Evolutionary conservation across 148 eudicot genomes (phyloP).

Genomic region (Euryodendron excelsum): DNA sequence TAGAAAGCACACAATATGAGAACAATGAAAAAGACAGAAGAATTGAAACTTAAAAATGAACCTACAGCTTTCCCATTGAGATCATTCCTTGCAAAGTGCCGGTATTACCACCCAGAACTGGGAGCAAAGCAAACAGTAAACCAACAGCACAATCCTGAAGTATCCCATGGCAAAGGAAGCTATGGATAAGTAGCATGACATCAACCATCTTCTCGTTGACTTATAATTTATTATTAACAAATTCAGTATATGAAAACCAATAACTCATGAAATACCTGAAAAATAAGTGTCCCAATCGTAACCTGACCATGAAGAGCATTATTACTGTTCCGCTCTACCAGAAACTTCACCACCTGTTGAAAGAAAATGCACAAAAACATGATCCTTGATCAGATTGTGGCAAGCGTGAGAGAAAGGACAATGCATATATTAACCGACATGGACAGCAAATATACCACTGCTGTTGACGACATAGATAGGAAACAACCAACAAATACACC

Average conservation of each 20-base stretch:
- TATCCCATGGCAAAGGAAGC: conserved; percentile 19
- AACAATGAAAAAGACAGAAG: background rate
- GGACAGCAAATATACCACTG: conserved; percentile 58
- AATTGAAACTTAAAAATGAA: conserved; percentile 18
- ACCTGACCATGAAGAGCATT: conserved; percentile 96
- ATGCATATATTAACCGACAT: conserved; percentile 13
- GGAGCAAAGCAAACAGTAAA: conserved; percentile 93
- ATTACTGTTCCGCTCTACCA: conserved; percentile 68
- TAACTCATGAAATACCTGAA: conserved; percentile 55
- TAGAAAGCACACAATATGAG: background rate
- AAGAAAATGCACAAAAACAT: background rate
- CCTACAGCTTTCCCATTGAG: conserved; percentile 94
- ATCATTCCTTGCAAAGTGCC: conserved; percentile 76
- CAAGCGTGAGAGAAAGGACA: conserved; percentile 12
- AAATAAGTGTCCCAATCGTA: conserved; percentile 94
- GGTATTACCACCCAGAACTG: conserved; percentile 90
- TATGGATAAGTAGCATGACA: conserved; percentile 6
- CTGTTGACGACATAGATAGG: conserved; percentile 98
- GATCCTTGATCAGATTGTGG: background rate
- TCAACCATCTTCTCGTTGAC: background rate
- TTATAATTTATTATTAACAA: background rate
- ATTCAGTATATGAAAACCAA: background rate
- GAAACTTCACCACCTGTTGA: conserved; percentile 82
- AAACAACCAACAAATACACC: conserved; percentile 98
- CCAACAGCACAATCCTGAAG: conserved; percentile 99